Base-by-base conservation (phyloP, 768 basidiomycete species). In the Suillus cothurnatus region DNA sequence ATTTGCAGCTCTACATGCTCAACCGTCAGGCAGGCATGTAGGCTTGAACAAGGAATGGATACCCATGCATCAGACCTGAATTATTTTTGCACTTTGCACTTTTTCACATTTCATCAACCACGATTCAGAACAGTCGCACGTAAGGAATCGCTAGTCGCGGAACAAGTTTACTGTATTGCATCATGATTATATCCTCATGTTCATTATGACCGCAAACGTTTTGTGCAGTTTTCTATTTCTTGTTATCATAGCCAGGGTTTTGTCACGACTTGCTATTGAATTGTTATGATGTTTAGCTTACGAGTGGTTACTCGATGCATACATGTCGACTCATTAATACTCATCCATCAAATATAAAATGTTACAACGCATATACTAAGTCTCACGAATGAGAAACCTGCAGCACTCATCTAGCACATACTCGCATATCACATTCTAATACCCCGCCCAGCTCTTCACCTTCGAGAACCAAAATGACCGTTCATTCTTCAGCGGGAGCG, bases 391-490 rank as follows among this genome's bases (percentile, higher is more conserved):
- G 9, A 23, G 23, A 19, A 57, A 34, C 36, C 6, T 58, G 9
- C 7, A 26, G 23, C 0, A 26, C 17, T 58, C 38, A 19, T 39
- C 36, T 38, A 58, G 11, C 11, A 19, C 31, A 28, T 34, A 14
- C 32, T 23, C 65, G 34, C 23, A 36, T 12, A 31, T 32, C 23
- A 26, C 34, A 57, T 58, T 32, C 55, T 70, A 73, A 63, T 66
- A 74, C 26, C 70, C 72, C 65, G 72, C 61, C 72, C 88, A 93
- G 49, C 90, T 94, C 73, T 84, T 83, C 69, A 95, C 93, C 77
- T 92, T 95, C 49, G 94, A 95, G 78, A 97, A 97, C 89, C 92
- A 95, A 75, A 93, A 97, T n/a, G 94, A 87, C 62, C 92, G 83
- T 74, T 95, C 93, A 69, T 95, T 88, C 72, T 92, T 93, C 69